Base-by-base conservation (phyloP, 768 basidiomycete species). In the Tricholoma sp. region DNA sequence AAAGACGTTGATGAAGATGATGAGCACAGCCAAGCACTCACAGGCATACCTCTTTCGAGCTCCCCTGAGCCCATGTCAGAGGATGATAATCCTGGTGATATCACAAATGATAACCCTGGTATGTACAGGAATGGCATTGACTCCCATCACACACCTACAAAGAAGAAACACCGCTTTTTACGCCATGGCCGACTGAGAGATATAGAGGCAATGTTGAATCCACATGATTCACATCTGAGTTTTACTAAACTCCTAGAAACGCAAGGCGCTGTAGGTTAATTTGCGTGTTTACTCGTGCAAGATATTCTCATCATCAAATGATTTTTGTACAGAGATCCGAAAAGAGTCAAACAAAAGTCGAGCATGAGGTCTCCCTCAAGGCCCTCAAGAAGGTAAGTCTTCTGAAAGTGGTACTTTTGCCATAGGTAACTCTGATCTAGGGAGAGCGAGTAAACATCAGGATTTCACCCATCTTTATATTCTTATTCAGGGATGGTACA, bases 401-500 rank as follows among this genome's bases (percentile, higher is more conserved):
- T 16, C 21, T 12, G 10, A 11, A 32, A 35, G 7, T 3, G 21
- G 12, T 49, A 19, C 12, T 22, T 43, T 18, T 31, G 18, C 41
- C 27, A 41, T 19, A 22, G 19, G 34, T 58, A 41, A 57, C 2
- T 35, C 21, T 29, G 8, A 32, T 50, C 5, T 35, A 65, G 59
- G 83, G 76, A 9, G 79, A 84, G 24, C 75, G 83, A 21, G 80
- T 88, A 9, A 71, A 76, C 35, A 79, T 88, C 14, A 74, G 74
- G 54, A 74, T 85, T 49, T 74, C 80, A 47, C 83, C 87, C 8
- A 70, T 88, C 67, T 86, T 79, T 65, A 79, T 87, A 35, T 88
- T 88, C 68, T 73, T 89, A 31, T 74, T 83, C 58, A 76, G 81
- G 47, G 82, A 88, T 63, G 85, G 77, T 74, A 57, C n/a, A 60